Conservation (phyloP, 2,329 filamentous ascomycete genomes). For the Xylaria sp. region DNA sequence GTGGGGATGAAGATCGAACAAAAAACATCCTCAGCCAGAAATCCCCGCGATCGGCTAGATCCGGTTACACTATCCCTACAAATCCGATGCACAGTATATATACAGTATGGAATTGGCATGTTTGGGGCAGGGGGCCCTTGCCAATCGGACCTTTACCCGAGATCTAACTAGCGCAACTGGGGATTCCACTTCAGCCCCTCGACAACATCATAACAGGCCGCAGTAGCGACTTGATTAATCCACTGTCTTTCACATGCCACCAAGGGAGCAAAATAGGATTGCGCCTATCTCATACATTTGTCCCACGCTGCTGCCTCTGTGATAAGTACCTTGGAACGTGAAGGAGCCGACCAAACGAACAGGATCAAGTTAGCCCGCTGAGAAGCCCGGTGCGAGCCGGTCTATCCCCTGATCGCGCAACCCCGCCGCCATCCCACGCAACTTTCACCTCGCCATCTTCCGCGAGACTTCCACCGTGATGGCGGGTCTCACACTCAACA, state of each 20-base stretch:
- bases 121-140: not conserved
- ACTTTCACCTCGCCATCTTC: slow-evolving; percentile 9
- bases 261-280: not conserved
- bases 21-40: not conserved
- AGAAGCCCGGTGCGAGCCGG: not conserved
- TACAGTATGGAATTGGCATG: not conserved
- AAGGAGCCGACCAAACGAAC: not conserved
- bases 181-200: slow-evolving; percentile 22
- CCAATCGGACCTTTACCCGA: slow-evolving; percentile 17
- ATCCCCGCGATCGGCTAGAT: not conserved
- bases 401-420: not conserved
- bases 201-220: slow-evolving; percentile 20
- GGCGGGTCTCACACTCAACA: slow-evolving; percentile 49
- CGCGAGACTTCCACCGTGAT: slow-evolving; percentile 39
- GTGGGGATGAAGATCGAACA: not conserved
- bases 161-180: not conserved
- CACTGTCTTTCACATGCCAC: not conserved
- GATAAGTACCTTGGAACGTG: not conserved
- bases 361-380: not conserved
- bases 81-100: not conserved
- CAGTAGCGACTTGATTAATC: not conserved
- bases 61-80: not conserved
- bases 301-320: not conserved
- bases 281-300: too few species aligned
- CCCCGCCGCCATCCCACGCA: not conserved